Base-by-base conservation (phyloP, 2,329 filamentous ascomycete genomes). In the Cladophialophora immunda region DNA sequence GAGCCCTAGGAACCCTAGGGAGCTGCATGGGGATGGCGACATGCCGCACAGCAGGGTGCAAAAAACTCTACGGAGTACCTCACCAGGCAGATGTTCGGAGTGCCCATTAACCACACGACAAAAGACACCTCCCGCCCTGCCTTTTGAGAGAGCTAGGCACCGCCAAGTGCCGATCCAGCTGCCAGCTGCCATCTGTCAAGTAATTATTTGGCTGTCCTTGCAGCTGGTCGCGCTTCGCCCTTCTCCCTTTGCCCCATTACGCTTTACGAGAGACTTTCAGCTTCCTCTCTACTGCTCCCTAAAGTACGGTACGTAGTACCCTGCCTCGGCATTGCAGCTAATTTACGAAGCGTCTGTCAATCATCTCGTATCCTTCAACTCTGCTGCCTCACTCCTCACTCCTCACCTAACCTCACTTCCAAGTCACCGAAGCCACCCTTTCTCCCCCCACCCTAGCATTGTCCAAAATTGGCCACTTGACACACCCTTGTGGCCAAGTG, bases 171-270 rank as follows among this genome's bases (percentile, higher is more conserved):
- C 38, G 13, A 22, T 52, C 58, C 58, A 61, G 58, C 58, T 61
- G 45, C 29, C 36, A 53, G 27, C 45, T 53, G 58, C 58, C 58
- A 61, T 36, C 58, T 61, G 58, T 61, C 58, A 41, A 61, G 11
- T 61, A 32, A 13, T 50, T 50, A 50, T 50, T 61, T 29, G 15
- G 45, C 45, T 34, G 45, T 61, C 58, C 58, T 61, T 61, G 58
- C 58, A 61, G 58, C 58, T 61, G 13, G 25, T 38, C 9, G 45
- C 58, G 29, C 19, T 25, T 52, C 9, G 30, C 30, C 30, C 9
- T 34, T 34, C 32, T 32, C 19, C 30, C 27, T 61, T 61, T 61
- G 58, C 58, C 47, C 47, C 45, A 36, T 61, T 38, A 61, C 45
- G 45, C 22, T 25, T 34, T 50, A 52, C 45, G 30, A 52, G 58